Percentiles rank a stretch among this genome's conserved stretches.
These are phyloP conservation scores for Allium sativum DNA, from an alignment of 106 monocot species.

Conservation along the genomic window DNA sequence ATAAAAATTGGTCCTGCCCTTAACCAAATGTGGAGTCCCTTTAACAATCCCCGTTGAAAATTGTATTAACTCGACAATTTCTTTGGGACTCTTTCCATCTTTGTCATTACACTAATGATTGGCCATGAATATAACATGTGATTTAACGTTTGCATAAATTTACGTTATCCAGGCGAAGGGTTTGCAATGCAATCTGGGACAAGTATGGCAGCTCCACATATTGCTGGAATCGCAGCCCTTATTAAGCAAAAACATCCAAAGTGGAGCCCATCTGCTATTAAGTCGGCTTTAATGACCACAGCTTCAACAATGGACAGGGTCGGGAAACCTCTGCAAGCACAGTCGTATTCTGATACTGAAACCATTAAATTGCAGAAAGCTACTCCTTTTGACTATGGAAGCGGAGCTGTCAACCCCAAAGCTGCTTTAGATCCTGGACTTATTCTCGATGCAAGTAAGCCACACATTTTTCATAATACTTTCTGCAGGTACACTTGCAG, in stretches of 20 bases:
- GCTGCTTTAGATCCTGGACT: slow-evolving; percentile 93
- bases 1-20: no score
- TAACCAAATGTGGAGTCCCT: no score
- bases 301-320: slow-evolving; percentile 50
- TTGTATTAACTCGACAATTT: no score
- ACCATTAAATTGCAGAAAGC: slow-evolving; percentile 43
- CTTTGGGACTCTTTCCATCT: no score
- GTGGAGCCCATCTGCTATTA: slow-evolving; percentile 91
- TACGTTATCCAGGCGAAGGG: slow-evolving; percentile 49
- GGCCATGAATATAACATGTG: no score
- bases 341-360: slow-evolving; percentile 60
- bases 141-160: no score
- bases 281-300: slow-evolving; percentile 97
- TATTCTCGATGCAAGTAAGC: slow-evolving; percentile 82
- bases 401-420: slow-evolving; percentile 79
- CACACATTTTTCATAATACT: neutral
- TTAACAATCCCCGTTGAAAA: no score
- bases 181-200: slow-evolving; percentile 99
- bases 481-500: slow-evolving; percentile 13
- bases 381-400: slow-evolving; percentile 91
- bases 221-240: slow-evolving; percentile 85
- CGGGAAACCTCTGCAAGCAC: slow-evolving; percentile 66
- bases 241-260: slow-evolving; percentile 74
- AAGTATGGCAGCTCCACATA: slow-evolving; percentile 97
- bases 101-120: no score